Base-by-base conservation (phyloP, 441 rosid species). In the Capsella rubella region DNA sequence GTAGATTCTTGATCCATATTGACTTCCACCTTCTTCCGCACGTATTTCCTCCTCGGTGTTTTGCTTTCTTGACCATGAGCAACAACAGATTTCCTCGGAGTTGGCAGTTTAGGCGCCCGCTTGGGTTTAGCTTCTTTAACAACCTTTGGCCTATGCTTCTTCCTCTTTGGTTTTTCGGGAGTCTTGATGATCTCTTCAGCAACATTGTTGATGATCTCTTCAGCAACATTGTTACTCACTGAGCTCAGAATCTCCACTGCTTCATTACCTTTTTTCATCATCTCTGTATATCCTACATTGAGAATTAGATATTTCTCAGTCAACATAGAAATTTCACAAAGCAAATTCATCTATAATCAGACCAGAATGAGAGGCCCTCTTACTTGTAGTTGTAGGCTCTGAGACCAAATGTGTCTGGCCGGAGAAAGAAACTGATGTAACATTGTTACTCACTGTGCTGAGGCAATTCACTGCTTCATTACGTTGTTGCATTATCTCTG, bases 111-210 rank as follows among this genome's bases (percentile, higher is more conserved):
- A 4, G 57, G 34, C 11, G 34, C 74, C 64, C 53, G 80, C 64
- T 82, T 84, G 3, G 85, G 87, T 72, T 90, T 92, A 45, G 73
- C 87, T 85, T 93, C 98, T 46, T 10, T 78, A 21, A 83, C 74
- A 73, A 95, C 97, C 75, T 89, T 95, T 5, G 99, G 97, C 78
- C 97, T 87, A 78, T 89, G 95, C 77, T 91, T 95, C 73, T 57
- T 95, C 80, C 91, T 79, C 75, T 84, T 93, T 14, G 85, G 83
- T 72, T 87, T 91, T 67, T 78, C 87, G 5, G 95, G 98, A 50
- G 98, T 91, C 76, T 66, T 62, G 2, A 62, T 81, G 61, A 83
- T 82, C 60, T 83, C 79, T 62, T 87, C 87, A 63, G 72, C 83
- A 68, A 77, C 69, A 78, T 57, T 69, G 25, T 76, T 77, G 25